These are phyloP conservation scores for Ramaria rubella DNA, from an alignment of 768 basidiomycete species.

Conservation along the genomic window DNA sequence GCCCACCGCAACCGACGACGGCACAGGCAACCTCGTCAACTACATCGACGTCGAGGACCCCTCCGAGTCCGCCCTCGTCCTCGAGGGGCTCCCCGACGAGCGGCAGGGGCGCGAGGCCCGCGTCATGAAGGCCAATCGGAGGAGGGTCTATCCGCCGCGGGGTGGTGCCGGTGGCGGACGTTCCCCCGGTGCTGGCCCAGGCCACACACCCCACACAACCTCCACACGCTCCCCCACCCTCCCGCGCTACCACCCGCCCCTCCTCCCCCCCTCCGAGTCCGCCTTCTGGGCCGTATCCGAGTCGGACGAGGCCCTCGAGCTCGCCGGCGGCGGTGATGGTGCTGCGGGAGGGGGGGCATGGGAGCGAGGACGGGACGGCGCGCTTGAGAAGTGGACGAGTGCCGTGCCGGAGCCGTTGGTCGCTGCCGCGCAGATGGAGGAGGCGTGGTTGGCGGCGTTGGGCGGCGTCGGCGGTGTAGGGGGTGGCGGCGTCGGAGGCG, in stretches of 20 bases:
- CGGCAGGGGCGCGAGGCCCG: conserved; percentile 19
- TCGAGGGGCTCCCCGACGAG: conserved; percentile 9
- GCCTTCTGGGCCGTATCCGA: conserved; percentile 21
- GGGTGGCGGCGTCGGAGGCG: conserved; percentile 19
- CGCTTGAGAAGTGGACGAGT: conserved; percentile 56
- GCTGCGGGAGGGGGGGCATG: too few relatives aligned
- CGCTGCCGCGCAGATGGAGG: conserved; percentile 79
- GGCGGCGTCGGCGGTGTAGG: conserved; percentile 29
- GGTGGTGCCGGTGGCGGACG: too few relatives aligned
- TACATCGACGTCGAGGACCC: conserved; percentile 66
- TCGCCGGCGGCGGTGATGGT: conserved; percentile 21
- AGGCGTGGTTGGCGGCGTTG: conserved; percentile 51
- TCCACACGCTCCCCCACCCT: conserved; percentile 27
- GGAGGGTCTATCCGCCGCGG: too few relatives aligned
- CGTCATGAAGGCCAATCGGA: conserved; percentile 13
- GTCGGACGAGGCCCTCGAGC: conserved; percentile 29
- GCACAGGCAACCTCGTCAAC: conserved; percentile 84
- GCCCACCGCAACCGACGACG: conserved; percentile 89
- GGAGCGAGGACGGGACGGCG: conserved; percentile 7
- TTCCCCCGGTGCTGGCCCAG: too few relatives aligned
- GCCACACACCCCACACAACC: conserved; percentile 11
- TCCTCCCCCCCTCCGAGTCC: conserved; percentile 8
- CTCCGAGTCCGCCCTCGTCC: conserved; percentile 18
- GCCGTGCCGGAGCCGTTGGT: conserved; percentile 73
- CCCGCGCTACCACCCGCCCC: conserved; percentile 20